A percentile compares a stretch with the other conserved stretches of the same genome.
Conservation (phyloP, 116 monocot genomes). For the Dioscorea cayenensis region DNA sequence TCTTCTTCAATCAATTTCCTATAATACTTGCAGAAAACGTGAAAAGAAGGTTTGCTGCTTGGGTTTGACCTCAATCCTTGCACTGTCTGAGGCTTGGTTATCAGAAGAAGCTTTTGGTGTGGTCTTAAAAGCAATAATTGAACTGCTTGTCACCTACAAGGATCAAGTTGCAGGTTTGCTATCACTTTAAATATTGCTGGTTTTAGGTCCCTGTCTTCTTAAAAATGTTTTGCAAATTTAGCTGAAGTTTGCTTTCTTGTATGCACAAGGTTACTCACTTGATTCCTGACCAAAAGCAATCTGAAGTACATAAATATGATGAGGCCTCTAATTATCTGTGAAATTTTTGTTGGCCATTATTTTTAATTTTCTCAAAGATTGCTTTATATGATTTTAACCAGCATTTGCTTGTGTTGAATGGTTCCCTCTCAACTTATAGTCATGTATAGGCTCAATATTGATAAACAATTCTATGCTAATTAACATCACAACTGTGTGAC, state of each 20-base stretch:
- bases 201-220: not conserved
- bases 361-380: not conserved
- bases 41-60: slow-evolving; percentile 96
- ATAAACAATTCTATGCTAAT: too few species aligned
- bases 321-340: too few species aligned
- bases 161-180: slow-evolving; percentile 87
- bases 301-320: too few species aligned
- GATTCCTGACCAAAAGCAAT: too few species aligned
- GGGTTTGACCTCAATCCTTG: slow-evolving; percentile 86
- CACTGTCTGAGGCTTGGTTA: slow-evolving; percentile 60
- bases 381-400: not conserved
- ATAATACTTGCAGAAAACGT: slow-evolving; percentile 61
- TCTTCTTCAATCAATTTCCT: slow-evolving; percentile 4
- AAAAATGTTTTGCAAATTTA: not conserved
- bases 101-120: slow-evolving; percentile 68
- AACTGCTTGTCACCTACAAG: slow-evolving; percentile 81
- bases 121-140: slow-evolving; percentile 73
- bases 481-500: too few species aligned
- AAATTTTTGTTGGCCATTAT: too few species aligned
- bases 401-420: not conserved
- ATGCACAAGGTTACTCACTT: too few species aligned
- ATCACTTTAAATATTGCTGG: not conserved
- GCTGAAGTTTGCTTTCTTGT: not conserved
- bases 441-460: not conserved
- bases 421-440: not conserved